Evolutionary conservation across 148 eudicot species (phyloP).

Genomic region (Gaultheria prostrata): DNA sequence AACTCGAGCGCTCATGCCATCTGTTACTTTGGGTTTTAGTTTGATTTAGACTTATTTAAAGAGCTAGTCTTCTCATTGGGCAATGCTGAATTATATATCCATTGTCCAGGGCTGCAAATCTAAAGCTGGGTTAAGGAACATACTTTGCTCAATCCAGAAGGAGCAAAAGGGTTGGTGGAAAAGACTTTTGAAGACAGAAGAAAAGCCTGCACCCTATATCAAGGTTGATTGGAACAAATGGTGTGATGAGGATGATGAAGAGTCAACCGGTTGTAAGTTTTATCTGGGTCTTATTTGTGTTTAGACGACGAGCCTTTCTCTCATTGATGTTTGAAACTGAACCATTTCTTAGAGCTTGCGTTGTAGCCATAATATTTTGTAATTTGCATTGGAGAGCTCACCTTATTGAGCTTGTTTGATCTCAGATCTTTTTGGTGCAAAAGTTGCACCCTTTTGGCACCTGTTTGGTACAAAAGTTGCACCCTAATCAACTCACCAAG

Average conservation of each 20-base stretch:
- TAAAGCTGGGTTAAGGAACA: constrained; percentile 66
- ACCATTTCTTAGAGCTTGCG: not conserved
- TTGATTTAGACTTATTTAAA: not conserved
- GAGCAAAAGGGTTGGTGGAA: constrained; percentile 86
- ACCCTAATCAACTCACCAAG: not conserved
- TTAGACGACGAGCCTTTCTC: not conserved
- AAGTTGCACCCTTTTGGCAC: not conserved
- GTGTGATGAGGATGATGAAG: constrained; percentile 90
- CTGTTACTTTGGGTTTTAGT: not conserved
- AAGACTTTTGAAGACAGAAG: constrained; percentile 73
- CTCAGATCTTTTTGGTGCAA: not conserved
- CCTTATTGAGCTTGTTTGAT: not conserved
- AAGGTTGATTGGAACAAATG: constrained; percentile 95
- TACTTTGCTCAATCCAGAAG: constrained; percentile 69
- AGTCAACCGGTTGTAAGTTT: constrained; percentile 57
- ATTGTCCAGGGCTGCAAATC: constrained; percentile 64
- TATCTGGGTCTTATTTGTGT: constrained; percentile 13
- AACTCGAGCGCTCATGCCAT: not conserved
- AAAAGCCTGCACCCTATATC: constrained; percentile 71
- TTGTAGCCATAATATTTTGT: not conserved
- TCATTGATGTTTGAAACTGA: not conserved
- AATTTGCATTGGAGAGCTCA: not conserved
- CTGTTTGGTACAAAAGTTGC: not conserved
- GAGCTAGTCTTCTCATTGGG: not conserved
- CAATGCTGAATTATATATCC: not conserved